Evolutionary conservation across 2,329 filamentous ascomycete species (phyloP).

Genomic region (Aaosphaeria arxii): DNA sequence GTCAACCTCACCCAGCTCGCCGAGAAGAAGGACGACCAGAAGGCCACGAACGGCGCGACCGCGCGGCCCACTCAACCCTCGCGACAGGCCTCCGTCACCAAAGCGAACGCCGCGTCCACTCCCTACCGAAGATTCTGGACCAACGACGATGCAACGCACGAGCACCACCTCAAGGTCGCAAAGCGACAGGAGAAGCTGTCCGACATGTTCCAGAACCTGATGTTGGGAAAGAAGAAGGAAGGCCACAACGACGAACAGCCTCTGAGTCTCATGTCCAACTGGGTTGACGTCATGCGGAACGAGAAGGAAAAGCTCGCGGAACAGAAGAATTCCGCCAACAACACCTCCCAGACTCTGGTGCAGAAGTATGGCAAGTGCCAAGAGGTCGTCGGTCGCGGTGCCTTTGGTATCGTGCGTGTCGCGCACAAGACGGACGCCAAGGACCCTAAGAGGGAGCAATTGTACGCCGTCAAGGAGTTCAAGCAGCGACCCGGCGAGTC

Average conservation of each 20-base stretch:
- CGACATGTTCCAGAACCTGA: constrained; percentile 83
- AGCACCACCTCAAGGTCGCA: constrained; percentile 84
- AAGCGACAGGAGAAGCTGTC: constrained; percentile 92
- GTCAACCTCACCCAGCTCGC: constrained; percentile 4
- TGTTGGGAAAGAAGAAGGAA: constrained; percentile 78
- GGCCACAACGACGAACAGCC: constrained; percentile 69
- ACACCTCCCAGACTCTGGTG: constrained; percentile 73
- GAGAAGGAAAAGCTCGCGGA: constrained; percentile 74
- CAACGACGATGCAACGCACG: constrained; percentile 68
- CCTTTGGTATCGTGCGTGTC: constrained; percentile 95
- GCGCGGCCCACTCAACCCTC: constrained; percentile 25
- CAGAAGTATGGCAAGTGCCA: constrained; percentile 99
- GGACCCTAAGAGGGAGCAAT: constrained; percentile 73
- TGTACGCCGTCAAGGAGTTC: constrained; percentile 98
- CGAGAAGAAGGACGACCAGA: constrained; percentile 27
- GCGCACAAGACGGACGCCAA: constrained; percentile 91
- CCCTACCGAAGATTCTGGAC: constrained; percentile 54
- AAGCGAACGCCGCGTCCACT: constrained; percentile 21
- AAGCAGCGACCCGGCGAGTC: constrained; percentile 90
- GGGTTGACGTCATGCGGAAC: constrained; percentile 89
- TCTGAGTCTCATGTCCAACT: constrained; percentile 88
- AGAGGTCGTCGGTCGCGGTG: constrained; percentile 91
- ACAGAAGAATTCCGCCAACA: constrained; percentile 76
- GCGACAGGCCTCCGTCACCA: constrained; percentile 29
- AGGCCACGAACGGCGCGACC: constrained; percentile 21